Base-by-base conservation (phyloP, 306 rosid species). In the Lithocarpus polystachyus region DNA sequence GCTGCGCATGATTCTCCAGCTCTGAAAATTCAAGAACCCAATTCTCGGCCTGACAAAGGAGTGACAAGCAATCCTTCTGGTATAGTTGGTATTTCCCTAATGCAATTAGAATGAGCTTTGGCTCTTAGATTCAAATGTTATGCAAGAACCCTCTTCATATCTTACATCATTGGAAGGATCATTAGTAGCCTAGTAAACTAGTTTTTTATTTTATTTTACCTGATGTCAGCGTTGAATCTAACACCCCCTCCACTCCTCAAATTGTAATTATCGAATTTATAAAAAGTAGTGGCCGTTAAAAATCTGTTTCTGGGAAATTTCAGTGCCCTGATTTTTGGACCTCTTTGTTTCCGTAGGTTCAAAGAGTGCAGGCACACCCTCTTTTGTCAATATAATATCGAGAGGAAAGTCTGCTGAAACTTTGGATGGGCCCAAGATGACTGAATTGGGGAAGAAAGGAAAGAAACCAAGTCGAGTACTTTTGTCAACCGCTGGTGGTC, bases 1-100 rank as follows among this genome's bases (percentile, higher is more conserved):
- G 98, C 99, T 31, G 98, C 61, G n/a, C 98, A 95, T 68, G 98
- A 93, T 83, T 92, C 97, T 80, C 97, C 97, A 23, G 73, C 91
- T 82, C 80, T 95, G 76, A 93, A 86, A 82, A 77, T 82, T 54
- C 97, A 88, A 84, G 97, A 89, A 75, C 83, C 83, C 26, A 85
- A 74, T 77, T 76, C 86, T 70, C 60, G 29, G 61, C 77, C 75
- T 29, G 73, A 62, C 43, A 81, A 72, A 67, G 79, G 76, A 71
- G 73, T 29, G 22, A 71, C 51, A 18, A 57, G 77, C 24, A 88
- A 81, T 74, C 74, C 90, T 78, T 82, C 89, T 57, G 86, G 78
- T 28, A 68, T 75, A 54, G 15, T 86, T 70, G 95, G 96, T 93
- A 85, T 78, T 65, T 71, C 24, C 56, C 79, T 28, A 18, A 48